Base-by-base conservation (phyloP, 2,329 filamentous ascomycete genomes). In the Claviceps citrina region DNA sequence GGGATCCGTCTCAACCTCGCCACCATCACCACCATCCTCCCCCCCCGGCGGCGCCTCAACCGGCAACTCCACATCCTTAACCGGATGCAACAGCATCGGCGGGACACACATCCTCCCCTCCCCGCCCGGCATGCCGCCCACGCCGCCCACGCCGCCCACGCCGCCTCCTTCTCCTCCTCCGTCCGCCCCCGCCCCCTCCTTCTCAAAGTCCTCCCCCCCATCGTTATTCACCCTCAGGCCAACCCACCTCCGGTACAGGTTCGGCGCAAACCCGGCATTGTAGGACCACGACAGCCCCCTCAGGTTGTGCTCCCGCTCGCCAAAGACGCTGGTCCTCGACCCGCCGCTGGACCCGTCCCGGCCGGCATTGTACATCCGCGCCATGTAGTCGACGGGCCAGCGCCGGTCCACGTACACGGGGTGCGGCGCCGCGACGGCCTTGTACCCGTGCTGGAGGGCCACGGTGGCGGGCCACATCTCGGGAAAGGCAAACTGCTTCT, bases 401-500 rank as follows among this genome's bases (percentile, higher is more conserved):
- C 76, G 72, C 41, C 87, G 78, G 59, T 94, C 87, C 13, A 89
- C 75, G 56, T 81, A 96, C 41, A 93, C 71, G 1, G 87, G 84
- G 52, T 96, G 89, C 1, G 89, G 89, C 2, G 79, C 85, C 48
- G 81, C 93, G 12, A 95, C 86, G 28, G 84, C 86, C 64, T 95
- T 96, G 63, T 84, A 78, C 9, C 89, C 89, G 56, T 95, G 87
- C 44, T 95, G 87, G 8, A 96, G 70, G 1, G 87, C 84, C 1
- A 84, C 78, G 0, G 83, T 91, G 1, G 81, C 80, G 0, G 87
- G 84, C 85, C 85, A 95, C 87, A 95, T 95, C 60, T 96, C 89
- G 0, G 86, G 84, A 57, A 93, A 93, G 65, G 91, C 93, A 47
- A 84, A 83, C 59, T 93, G 83, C 51, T 86, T 87, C 54, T 81